These are phyloP conservation scores for Alternaria panax DNA, from an alignment of 2,329 filamentous ascomycete species.

Conservation along the genomic window DNA sequence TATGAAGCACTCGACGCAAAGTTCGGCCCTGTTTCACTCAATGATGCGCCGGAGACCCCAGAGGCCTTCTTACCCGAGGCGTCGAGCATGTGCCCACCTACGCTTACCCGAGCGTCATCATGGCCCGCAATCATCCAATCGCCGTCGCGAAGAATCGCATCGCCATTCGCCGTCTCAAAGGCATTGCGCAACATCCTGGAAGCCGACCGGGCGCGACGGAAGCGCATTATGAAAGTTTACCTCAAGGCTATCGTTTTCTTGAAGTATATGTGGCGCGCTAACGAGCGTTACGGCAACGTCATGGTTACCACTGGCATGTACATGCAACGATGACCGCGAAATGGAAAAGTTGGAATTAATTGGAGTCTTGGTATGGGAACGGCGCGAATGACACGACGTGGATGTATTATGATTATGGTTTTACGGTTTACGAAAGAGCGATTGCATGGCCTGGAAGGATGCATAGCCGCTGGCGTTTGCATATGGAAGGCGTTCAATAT, in stretches of 20 bases:
- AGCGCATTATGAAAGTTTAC: conserved; percentile 30
- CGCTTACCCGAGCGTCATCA: conserved; percentile 26
- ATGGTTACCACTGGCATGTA: conserved; percentile 39
- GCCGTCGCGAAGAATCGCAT: conserved; percentile 26
- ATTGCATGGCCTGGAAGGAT: conserved; percentile 6
- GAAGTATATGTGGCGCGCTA: conserved; percentile 31
- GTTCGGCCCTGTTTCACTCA: conserved; percentile 20
- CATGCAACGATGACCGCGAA: conserved; percentile 28
- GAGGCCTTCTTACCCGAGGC: conserved; percentile 33
- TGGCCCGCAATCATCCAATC: conserved; percentile 33
- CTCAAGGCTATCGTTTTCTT: conserved; percentile 36
- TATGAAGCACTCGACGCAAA: conserved; percentile 26
- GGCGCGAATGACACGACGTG: neutral
- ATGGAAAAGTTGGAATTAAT: neutral
- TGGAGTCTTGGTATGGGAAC: neutral
- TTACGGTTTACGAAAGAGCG: neutral
- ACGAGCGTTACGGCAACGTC: conserved; percentile 35
- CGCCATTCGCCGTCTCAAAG: conserved; percentile 26
- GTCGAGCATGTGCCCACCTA: conserved; percentile 24
- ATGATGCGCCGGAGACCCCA: conserved; percentile 22
- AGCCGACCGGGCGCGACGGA: conserved; percentile 30
- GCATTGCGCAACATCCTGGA: conserved; percentile 33
- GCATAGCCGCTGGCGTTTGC: conserved; percentile 13
- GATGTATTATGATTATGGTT: conserved; percentile 11
- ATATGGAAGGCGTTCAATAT: neutral